Evolutionary conservation across 306 rosid genomes (phyloP), one percentile per base, ranked within the genome.

Genomic region (Quillaja saponaria): DNA sequence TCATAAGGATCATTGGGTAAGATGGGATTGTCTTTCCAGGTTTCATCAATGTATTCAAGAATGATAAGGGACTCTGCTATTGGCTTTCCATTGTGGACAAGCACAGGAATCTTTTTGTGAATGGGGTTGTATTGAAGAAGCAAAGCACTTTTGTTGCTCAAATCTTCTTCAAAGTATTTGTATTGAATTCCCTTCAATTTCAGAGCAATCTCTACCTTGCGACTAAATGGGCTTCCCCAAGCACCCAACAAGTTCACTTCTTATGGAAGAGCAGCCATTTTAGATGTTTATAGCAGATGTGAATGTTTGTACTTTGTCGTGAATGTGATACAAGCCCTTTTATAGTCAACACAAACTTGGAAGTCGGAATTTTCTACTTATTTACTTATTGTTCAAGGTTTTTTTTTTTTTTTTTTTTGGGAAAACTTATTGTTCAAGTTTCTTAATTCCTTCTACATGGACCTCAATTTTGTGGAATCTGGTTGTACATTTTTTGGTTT

Each of bases 101-200:
- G 66, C 21, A 80, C 78, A 6, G 80, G 87, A 13, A 82, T 66
- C 71, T 80, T 85, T 55, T 77, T 74, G 66, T 82, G 71, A 53
- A 85, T 49, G 1, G 92, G 92, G 58, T 82, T 85, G 74, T 70
- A 81, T 41, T 82, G 63, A 18, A 87, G 68, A 3, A 87, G 78
- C 38, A 7, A 13, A 5, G 58, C 34, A 25, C 87, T 80, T 75
- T 82, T 85, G 52, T 73, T 63, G 0, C 0, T 3, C 37, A 82
- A 20, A 8, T 80, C 60, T 58, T 85, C 81, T 42, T 80, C 77
- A 1, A 67, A 3, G 65, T 25, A 82, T 37, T 71, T 55, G 66
- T 74, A 82, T 0, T 76, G 34, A 13, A 89, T 58, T 9, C 84
- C 91, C 64, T 90, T 90, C 15, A 90, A 33, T 1, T 65, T 78